phyloP scores from a whole-genome alignment of 345 rosid species.

The Euphorbia pulcherrima region DNA sequence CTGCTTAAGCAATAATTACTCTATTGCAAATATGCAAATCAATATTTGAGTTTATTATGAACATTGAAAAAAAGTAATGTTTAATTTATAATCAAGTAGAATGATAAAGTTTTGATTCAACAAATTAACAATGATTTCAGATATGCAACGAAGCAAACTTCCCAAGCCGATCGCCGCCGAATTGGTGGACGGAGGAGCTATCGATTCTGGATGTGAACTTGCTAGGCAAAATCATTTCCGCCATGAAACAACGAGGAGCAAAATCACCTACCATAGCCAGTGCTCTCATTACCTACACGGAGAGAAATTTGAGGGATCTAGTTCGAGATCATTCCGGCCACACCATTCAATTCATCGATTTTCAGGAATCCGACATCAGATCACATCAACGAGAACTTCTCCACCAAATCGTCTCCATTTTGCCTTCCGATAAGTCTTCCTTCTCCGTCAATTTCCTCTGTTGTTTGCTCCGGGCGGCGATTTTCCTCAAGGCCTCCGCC shows the following conservation, averaged over 20 bases:
- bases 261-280: constrained; percentile 59
- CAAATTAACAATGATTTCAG: constrained; percentile 26
- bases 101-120: too few relatives aligned
- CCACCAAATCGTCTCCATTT: constrained; percentile 54
- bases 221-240: constrained; percentile 43
- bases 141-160: constrained; percentile 75
- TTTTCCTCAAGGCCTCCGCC: constrained; percentile 53
- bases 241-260: constrained; percentile 69
- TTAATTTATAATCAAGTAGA: too few relatives aligned
- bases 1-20: too few relatives aligned
- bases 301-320: constrained; percentile 73
- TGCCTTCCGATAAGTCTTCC: constrained; percentile 72
- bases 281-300: constrained; percentile 63
- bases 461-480: constrained; percentile 80
- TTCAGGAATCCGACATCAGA: constrained; percentile 35
- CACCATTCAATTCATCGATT: constrained; percentile 36
- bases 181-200: constrained; percentile 97
- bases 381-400: constrained; percentile 55
- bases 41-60: too few relatives aligned
- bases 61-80: too few relatives aligned
- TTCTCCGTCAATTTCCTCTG: constrained; percentile 77
- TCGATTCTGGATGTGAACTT: constrained; percentile 59
- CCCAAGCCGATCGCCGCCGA: constrained; percentile 78
- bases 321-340: constrained; percentile 79
- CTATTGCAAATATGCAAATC: too few relatives aligned